phyloP scores from a whole-genome alignment of 108 stramenopile species.

The Nannochloropsis salina region DNA sequence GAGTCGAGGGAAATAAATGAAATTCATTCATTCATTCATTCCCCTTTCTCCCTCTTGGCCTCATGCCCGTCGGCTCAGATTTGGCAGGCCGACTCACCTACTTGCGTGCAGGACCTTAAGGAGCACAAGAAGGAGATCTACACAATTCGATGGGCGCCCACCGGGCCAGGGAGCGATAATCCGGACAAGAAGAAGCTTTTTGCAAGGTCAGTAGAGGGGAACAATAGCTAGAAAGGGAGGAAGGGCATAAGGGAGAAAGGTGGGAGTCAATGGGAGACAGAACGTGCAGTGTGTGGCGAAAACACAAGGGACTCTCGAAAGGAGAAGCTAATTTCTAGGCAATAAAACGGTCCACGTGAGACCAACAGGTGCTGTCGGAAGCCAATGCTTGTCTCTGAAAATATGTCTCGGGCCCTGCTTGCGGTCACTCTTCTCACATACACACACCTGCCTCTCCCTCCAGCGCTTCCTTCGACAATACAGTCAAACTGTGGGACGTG shows the following conservation, averaged over 20 bases:
- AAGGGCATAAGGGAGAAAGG: not conserved
- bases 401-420: too few relatives aligned
- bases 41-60: not conserved
- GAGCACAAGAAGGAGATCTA: constrained; percentile 89
- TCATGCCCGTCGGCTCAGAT: constrained; percentile 18
- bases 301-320: too few relatives aligned
- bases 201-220: constrained; percentile 58
- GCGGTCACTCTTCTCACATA: too few relatives aligned
- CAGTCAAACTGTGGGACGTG: constrained; percentile 86
- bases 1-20: too few relatives aligned
- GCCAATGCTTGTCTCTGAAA: too few relatives aligned
- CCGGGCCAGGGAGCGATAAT: constrained; percentile 78
- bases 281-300: too few relatives aligned
- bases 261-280: too few relatives aligned
- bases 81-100: constrained; percentile 35
- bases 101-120: constrained; percentile 70
- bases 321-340: too few relatives aligned
- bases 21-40: too few relatives aligned
- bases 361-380: too few relatives aligned
- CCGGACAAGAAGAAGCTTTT: constrained; percentile 73
- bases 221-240: not conserved
- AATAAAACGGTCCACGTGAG: too few relatives aligned
- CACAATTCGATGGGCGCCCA: constrained; percentile 92
- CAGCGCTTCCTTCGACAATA: constrained; percentile 84
- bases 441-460: not conserved